Evolutionary conservation across 345 rosid species (phyloP), one percentile per base, ranked within the genome.

Genomic region (Mangifera indica): DNA sequence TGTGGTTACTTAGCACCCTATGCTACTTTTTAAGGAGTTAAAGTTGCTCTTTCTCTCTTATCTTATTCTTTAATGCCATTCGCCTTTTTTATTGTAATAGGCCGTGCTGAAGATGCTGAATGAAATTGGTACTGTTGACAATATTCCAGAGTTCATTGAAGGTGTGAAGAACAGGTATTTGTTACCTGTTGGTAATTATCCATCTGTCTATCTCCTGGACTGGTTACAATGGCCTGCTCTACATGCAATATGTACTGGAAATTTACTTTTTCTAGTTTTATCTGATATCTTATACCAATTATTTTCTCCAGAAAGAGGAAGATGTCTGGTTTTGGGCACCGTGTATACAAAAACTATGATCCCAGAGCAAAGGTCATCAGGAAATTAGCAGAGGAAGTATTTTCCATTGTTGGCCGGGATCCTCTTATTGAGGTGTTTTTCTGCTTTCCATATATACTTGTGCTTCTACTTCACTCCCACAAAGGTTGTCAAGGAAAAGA

Each of bases 251-350:
- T 63, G 48, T 42, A 56, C 26, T 57, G 3, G 20, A 66, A 44
- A 21, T 32, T 63, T 61, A 24, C 10, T 69, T 69, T 7, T 6
- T 17, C 40, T 49, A 0, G 22, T 1, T 40, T 78, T 53, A 29
- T 25, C 72, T 48, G 10, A 49, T 54, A 26, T 72, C 74, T 26
- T 54, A 24, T 46, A 29, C 55, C 20, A 34, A 32, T 67, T 59
- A 4, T 42, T 67, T 51, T 75, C 8, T 51, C 22, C 44, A 95
- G 99, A 87, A 95, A 91, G 81, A 84, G 92, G 80, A 95, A 95
- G 86, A 91, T 95, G 99, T 95, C 97, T n/a, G 99, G 99, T 72
- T 95, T 95, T 83, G 98, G 99, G 40, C 98, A 95, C 77, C 97
- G 98, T 65, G 97, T 95, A 4, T 95, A 95, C 89, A 95, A 92